A percentile compares a stretch with the other conserved stretches of the same genome.
Conservation (phyloP, 2,329 filamentous ascomycete species). For the Blastomyces percursus region DNA sequence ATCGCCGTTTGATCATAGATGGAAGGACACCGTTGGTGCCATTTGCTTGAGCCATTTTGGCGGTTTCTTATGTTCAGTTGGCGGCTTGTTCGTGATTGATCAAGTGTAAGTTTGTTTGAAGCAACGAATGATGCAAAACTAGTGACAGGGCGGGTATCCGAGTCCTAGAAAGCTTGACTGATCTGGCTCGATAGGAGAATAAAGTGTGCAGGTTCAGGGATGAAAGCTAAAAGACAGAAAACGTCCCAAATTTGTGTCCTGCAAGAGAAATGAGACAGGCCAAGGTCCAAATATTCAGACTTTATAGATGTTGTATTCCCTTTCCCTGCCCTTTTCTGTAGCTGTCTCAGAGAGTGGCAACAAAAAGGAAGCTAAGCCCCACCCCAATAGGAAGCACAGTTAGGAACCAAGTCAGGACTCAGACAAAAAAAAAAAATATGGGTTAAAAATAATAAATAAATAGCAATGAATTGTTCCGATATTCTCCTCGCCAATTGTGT, state of each 20-base stretch:
- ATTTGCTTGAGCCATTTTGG: neutral
- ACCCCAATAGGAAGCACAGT: neutral
- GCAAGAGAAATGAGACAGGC: neutral
- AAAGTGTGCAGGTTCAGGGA: neutral
- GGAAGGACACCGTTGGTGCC: conserved; percentile 40
- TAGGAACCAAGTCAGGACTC: neutral
- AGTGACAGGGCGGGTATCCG: neutral
- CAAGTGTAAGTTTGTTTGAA: neutral
- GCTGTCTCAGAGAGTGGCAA: neutral
- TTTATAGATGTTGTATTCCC: neutral
- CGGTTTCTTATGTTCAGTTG: neutral
- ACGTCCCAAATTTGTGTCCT: neutral
- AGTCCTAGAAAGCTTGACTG: neutral
- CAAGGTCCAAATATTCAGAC: neutral
- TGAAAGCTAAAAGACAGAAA: neutral
- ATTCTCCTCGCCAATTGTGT: neutral
- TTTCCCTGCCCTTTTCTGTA: neutral
- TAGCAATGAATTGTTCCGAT: neutral
- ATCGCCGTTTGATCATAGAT: conserved; percentile 55
- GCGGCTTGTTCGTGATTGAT: neutral
- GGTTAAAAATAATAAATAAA: neutral
- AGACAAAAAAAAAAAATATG: neutral
- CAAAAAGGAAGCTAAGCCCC: neutral
- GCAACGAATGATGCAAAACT: neutral
- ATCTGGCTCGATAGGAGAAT: neutral